Evolutionary conservation across 352 stramenopile genomes (phyloP), one percentile per base, ranked within the genome.

Genomic region (Peronospora farinosa): DNA sequence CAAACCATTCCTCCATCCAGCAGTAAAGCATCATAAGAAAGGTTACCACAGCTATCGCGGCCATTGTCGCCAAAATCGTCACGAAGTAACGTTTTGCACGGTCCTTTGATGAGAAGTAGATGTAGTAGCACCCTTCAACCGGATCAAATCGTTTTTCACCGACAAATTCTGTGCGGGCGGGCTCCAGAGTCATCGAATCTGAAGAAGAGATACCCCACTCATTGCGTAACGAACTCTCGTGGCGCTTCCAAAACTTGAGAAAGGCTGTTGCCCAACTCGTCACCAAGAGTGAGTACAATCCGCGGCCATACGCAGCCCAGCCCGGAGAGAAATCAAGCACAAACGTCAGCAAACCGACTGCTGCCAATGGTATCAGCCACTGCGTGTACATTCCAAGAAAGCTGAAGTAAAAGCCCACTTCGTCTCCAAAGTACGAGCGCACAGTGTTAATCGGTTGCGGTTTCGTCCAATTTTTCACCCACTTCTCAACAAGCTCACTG

Each of bases 341-440:
- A 53, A 97, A 94, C 16, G 97, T 88, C 13, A 96, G 19, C 28
- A 90, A 42, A 3, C 95, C 95, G 25, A 97, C 54, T 7, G 88
- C 56, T 23, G 89, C 86, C 10, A 96, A 84, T 10, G 87, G 83
- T 5, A 98, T 60, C 7, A 99, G 74, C 78, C 95, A 97, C 44
- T 85, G 80, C 16, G 93, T 96, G 65, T 96, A 97, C 74, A 96
- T 95, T 31, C 96, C 90, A 5, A 98, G 64, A 65, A 97, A 99
- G 7, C 92, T 88, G 72, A 98, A 98, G 72, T 98, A 99, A 52
- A 98, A 98, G 0, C 92, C 93, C 43, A 99, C 80, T 54, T 93
- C 82, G 32, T 91, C 74, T 28, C 82, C 82, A 63, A 89, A 93
- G 43, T 93, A 93, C 38, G 79, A 76, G 27, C 70, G 74, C 23